Evolutionary conservation across 164 flowering plant genomes (phyloP), one percentile per base, ranked within the genome.

Genomic region (Vitis riparia): DNA sequence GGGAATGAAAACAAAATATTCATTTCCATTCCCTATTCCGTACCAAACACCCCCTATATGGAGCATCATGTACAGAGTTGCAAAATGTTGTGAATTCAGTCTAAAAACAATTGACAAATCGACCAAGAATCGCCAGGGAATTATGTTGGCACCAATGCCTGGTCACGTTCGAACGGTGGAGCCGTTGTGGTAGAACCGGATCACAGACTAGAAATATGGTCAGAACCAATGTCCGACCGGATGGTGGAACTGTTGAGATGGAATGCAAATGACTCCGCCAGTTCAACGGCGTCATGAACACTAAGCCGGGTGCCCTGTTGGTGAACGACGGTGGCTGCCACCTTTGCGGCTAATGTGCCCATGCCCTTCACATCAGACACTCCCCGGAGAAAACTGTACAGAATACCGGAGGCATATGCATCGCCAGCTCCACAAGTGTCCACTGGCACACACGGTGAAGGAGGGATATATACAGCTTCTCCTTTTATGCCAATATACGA

Each of bases 381-480:
- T 2, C 98, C 97, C 11, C 85, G 76, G 48, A 91, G 75, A 67
- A 95, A 73, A 59, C 96, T 87, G 51, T 91, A 95, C 56, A 95
- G 66, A 62, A 95, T 82, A 59, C 99, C 99, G 8, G 98, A 88
- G 10, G 99, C 99, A 71, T 95, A 95, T 19, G 98, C 97, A 80
- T 95, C 99, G 3, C 99, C 99, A 17, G 99, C 99, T 7, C 99
- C 99, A 75, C 97, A 92, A 27, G 98, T 95, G 76, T 95, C 99
- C 9, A 90, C 82, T 0, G 97, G 96, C 10, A 82, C 80, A 62
- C 97, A 95, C 2, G 89, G 89, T 11, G 89, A 79, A 53, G 98
- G 94, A 55, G 98, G 93, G 69, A 95, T 86, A 59, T 90, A 93
- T 10, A 88, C 72, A 49, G 91, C 96, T 85, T 95, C 97, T 55